Evolutionary conservation across 805 yeast genomes (phyloP).

Genomic region (Candida peoriensis): DNA sequence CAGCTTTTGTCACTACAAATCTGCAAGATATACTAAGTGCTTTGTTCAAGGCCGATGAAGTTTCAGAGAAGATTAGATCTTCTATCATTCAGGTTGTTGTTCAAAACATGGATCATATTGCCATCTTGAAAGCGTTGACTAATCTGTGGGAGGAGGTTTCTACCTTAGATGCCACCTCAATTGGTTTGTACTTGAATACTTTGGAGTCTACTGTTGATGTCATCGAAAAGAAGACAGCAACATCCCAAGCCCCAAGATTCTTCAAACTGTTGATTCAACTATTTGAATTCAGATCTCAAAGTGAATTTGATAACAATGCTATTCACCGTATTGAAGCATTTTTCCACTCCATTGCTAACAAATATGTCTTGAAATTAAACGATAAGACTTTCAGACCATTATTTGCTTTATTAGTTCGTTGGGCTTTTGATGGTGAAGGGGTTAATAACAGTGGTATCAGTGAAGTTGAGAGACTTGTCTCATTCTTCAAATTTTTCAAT

Average conservation of each 20-base stretch:
- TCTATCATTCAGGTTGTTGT: slow-evolving; percentile 58
- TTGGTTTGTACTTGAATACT: slow-evolving; percentile 66
- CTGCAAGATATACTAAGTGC: slow-evolving; percentile 57
- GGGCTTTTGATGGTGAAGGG: slow-evolving; percentile 90
- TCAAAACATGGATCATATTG: slow-evolving; percentile 61
- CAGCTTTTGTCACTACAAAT: slow-evolving; percentile 74
- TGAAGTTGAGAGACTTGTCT: slow-evolving; percentile 53
- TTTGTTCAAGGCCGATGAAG: slow-evolving; percentile 50
- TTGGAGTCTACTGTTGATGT: slow-evolving; percentile 62
- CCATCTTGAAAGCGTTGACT: slow-evolving; percentile 56
- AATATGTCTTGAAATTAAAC: slow-evolving; percentile 82
- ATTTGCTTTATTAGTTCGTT: slow-evolving; percentile 78
- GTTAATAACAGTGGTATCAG: slow-evolving; percentile 39
- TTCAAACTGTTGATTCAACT: slow-evolving; percentile 63
- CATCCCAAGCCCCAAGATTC: slow-evolving; percentile 62
- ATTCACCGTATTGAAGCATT: slow-evolving; percentile 76
- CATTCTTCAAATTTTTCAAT: slow-evolving; percentile 83
- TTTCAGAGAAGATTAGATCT: slow-evolving; percentile 55
- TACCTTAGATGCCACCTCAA: slow-evolving; percentile 37
- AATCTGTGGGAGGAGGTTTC: slow-evolving; percentile 52
- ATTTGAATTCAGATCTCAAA: slow-evolving; percentile 62
- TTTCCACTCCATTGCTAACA: slow-evolving; percentile 66
- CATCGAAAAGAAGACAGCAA: slow-evolving; percentile 70
- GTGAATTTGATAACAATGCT: slow-evolving; percentile 63
- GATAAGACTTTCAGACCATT: slow-evolving; percentile 92